These are phyloP conservation scores for Filosporella fistucella DNA, from an alignment of 495 filamentous ascomycete species.

Conservation along the genomic window DNA sequence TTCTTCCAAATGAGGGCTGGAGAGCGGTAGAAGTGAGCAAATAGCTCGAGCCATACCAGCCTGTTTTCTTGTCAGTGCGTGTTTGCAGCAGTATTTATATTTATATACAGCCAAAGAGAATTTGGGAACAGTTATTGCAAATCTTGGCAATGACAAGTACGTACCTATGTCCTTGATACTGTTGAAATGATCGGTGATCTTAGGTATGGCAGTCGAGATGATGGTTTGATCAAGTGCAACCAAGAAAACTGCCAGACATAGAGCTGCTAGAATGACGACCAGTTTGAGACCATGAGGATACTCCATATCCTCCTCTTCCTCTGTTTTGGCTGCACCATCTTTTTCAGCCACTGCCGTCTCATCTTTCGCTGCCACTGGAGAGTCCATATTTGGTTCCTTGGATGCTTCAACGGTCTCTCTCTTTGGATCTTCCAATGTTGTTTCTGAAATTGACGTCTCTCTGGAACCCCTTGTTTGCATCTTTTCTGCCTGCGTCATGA, in stretches of 20 bases:
- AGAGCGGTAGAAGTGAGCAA: conserved; percentile 44
- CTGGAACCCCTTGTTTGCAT: conserved; percentile 5
- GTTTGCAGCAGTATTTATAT: background rate
- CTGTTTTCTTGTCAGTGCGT: background rate
- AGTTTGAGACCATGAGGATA: conserved; percentile 45
- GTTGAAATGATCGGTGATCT: conserved; percentile 36
- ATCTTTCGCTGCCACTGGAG: background rate
- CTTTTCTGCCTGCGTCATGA: conserved; percentile 3
- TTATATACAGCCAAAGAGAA: background rate
- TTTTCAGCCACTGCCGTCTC: background rate
- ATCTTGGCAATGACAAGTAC: too few species aligned
- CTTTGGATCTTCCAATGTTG: conserved; percentile 9
- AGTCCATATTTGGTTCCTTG: background rate
- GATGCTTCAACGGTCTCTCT: conserved; percentile 3
- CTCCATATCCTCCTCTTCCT: conserved; percentile 28
- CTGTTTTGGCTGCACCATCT: background rate
- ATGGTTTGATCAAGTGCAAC: conserved; percentile 62
- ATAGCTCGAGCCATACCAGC: conserved; percentile 43
- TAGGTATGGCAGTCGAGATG: conserved; percentile 54
- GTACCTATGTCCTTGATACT: conserved; percentile 39
- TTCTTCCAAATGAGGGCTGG: conserved; percentile 46
- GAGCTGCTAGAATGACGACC: conserved; percentile 40
- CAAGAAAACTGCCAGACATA: conserved; percentile 52
- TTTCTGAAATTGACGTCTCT: conserved; percentile 9
- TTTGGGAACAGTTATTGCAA: background rate